Conservation (phyloP, 257 asterid genomes). For the Plectranthus barbatus region DNA sequence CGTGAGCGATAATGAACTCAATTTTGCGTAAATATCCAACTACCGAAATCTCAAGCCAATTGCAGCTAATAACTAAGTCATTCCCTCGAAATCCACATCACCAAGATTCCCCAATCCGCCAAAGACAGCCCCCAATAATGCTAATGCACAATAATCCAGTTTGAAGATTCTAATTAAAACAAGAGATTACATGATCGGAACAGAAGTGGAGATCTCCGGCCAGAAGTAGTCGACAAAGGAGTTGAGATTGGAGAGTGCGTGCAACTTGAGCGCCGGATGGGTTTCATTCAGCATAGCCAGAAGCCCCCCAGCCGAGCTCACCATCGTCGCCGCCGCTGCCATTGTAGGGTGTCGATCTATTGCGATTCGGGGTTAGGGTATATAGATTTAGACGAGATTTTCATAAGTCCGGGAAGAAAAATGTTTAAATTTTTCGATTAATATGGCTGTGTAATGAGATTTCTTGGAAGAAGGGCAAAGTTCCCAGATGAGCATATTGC, state of each 20-base stretch:
- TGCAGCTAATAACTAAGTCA: neutral
- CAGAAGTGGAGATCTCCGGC: constrained; percentile 93
- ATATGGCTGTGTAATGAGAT: neutral
- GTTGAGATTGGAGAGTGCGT: constrained; percentile 81
- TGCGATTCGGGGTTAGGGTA: no score
- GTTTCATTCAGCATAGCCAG: constrained; percentile 87
- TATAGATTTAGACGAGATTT: no score
- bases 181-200: constrained; percentile 51
- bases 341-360: constrained; percentile 26
- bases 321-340: constrained; percentile 71
- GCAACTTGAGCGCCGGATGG: constrained; percentile 70
- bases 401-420: no score
- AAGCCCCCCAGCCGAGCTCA: constrained; percentile 83
- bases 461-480: constrained; percentile 24
- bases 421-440: no score
- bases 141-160: neutral
- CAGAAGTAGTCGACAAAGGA: constrained; percentile 70
- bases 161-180: neutral
- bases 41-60: neutral
- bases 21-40: neutral
- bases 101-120: neutral
- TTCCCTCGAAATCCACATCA: neutral
- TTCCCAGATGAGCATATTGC: neutral
- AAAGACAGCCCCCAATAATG: no score
- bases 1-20: neutral